Conservation (phyloP, 2,329 filamentous ascomycete genomes). For the Metarhizium robertsii region DNA sequence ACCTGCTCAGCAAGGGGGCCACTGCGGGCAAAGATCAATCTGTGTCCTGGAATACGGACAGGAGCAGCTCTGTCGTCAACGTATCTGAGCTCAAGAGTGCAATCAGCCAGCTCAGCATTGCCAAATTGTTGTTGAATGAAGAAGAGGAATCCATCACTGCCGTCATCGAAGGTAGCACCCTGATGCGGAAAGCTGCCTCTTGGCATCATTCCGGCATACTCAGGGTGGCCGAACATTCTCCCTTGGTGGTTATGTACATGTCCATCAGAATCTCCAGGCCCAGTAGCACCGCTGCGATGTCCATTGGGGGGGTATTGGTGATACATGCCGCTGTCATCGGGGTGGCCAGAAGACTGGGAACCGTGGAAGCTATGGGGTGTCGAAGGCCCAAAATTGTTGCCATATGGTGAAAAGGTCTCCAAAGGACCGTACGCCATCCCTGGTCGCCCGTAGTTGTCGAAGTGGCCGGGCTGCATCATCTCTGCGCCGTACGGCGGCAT, state of each 20-base stretch:
- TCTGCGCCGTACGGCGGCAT: slow-evolving; percentile 24
- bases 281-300: slow-evolving; percentile 26
- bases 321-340: slow-evolving; percentile 33
- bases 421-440: slow-evolving; percentile 23
- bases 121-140: slow-evolving; percentile 30
- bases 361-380: slow-evolving; percentile 54
- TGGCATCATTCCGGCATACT: slow-evolving; percentile 24
- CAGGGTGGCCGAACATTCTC: slow-evolving; percentile 20
- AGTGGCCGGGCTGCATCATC: slow-evolving; percentile 22
- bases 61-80: slow-evolving; percentile 26
- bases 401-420: slow-evolving; percentile 24
- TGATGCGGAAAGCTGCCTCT: slow-evolving; percentile 18
- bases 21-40: slow-evolving; percentile 46
- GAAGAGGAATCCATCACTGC: slow-evolving; percentile 27
- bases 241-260: slow-evolving; percentile 18
- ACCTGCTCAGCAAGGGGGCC: slow-evolving; percentile 17
- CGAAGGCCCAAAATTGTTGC: slow-evolving; percentile 38
- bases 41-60: slow-evolving; percentile 42
- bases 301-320: slow-evolving; percentile 28
- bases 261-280: slow-evolving; percentile 19
- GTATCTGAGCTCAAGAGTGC: slow-evolving; percentile 36
- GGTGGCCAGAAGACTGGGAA: slow-evolving; percentile 46
- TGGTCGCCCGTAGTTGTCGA: slow-evolving; percentile 29
- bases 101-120: slow-evolving; percentile 29
- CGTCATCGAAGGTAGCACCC: slow-evolving; percentile 18